Conservation (phyloP, 306 rosid genomes). For the Ochetophila trinervis region DNA sequence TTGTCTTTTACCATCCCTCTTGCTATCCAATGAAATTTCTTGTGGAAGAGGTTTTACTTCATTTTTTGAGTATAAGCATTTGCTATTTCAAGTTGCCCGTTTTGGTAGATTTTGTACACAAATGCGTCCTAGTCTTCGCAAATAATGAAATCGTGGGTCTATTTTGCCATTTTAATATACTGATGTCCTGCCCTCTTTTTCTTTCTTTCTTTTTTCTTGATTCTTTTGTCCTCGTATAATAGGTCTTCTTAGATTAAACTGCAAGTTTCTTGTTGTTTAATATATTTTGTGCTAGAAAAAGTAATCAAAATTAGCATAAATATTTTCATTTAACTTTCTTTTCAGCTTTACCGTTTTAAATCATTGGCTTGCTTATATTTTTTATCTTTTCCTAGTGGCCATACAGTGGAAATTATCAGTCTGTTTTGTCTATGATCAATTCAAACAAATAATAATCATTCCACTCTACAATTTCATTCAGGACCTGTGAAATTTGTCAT, state of each 20-base stretch:
- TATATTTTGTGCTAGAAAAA: not conserved
- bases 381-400: not conserved
- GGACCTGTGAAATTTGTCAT: conserved; percentile 96
- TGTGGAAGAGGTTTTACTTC: not conserved
- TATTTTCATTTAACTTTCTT: not conserved
- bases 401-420: not conserved
- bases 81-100: not conserved
- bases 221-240: not conserved
- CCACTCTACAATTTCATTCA: conserved; percentile 20
- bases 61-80: not conserved
- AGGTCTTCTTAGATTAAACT: not conserved
- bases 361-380: not conserved
- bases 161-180: too few species aligned
- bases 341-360: not conserved
- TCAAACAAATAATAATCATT: not conserved
- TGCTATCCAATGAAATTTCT: not conserved
- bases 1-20: not conserved
- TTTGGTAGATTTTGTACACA: too few species aligned
- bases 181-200: too few species aligned
- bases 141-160: too few species aligned
- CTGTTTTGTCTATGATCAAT: not conserved
- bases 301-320: not conserved
- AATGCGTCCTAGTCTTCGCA: too few species aligned
- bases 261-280: too few species aligned
- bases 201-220: not conserved